Evolutionary conservation across 2,329 filamentous ascomycete species (phyloP).

Genomic region (Drechslerella stenobrocha): DNA sequence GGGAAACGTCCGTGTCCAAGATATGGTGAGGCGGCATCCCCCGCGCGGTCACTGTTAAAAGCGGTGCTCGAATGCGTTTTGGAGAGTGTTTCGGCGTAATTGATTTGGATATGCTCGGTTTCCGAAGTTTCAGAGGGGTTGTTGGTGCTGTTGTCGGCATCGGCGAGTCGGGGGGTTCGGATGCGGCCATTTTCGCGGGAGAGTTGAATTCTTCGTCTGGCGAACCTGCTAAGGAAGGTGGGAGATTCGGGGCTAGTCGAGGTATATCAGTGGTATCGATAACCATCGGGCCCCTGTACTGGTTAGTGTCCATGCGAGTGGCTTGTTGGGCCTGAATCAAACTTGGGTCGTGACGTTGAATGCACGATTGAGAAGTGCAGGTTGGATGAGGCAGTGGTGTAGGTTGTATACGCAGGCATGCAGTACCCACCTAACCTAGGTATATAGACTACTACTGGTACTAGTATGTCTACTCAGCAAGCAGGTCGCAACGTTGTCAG

Average conservation of each 20-base stretch:
- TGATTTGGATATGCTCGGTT: constrained; percentile 6
- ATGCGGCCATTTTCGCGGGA: not conserved
- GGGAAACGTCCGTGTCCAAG: constrained; percentile 26
- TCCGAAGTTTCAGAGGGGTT: constrained; percentile 13
- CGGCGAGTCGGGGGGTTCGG: constrained; percentile 6
- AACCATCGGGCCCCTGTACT: too few species aligned
- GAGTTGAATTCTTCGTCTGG: not conserved
- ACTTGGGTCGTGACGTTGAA: too few species aligned
- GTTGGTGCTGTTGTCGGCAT: constrained; percentile 13
- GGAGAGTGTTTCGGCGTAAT: constrained; percentile 15
- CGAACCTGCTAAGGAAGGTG: not conserved
- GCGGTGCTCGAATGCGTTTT: constrained; percentile 4
- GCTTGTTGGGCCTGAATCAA: too few species aligned
- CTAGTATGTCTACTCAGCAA: too few species aligned
- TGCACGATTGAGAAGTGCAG: too few species aligned
- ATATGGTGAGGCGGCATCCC: constrained; percentile 9
- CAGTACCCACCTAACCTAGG: too few species aligned
- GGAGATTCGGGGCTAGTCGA: not conserved
- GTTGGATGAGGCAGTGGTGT: too few species aligned
- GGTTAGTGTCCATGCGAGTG: too few species aligned
- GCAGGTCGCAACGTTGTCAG: too few species aligned
- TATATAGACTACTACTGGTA: too few species aligned
- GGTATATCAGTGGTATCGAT: too few species aligned
- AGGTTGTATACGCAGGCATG: too few species aligned
- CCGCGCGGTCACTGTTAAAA: not conserved